phyloP scores from a whole-genome alignment of 495 filamentous ascomycete genomes.

The Penicillium maclennaniae region DNA sequence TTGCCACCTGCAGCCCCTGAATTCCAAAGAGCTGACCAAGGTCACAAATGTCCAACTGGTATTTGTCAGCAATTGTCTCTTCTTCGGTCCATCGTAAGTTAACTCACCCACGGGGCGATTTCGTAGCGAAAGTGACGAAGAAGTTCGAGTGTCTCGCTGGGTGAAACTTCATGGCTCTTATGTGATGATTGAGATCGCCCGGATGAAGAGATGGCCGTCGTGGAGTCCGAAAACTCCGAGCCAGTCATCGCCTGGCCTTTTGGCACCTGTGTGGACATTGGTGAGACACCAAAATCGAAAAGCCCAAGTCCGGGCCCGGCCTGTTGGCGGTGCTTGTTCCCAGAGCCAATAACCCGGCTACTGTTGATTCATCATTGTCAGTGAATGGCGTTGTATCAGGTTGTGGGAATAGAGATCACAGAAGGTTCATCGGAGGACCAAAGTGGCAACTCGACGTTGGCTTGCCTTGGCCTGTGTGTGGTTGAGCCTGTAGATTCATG shows the following conservation, averaged over 20 bases:
- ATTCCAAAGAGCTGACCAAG: conserved; percentile 32
- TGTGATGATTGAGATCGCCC: not conserved
- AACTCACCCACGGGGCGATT: conserved; percentile 34
- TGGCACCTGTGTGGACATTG: not conserved
- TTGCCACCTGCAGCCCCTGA: conserved; percentile 26
- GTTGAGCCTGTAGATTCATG: not conserved
- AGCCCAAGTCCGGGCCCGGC: not conserved
- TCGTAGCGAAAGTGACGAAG: conserved; percentile 35
- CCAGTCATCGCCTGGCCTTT: not conserved
- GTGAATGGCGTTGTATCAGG: conserved; percentile 10
- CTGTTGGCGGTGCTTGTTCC: conserved; percentile 17
- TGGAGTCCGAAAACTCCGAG: not conserved
- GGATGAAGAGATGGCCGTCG: not conserved
- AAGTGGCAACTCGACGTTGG: not conserved
- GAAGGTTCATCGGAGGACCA: not conserved
- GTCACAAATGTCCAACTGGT: conserved; percentile 33
- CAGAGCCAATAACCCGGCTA: conserved; percentile 32
- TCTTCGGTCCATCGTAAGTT: not conserved
- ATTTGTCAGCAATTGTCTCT: not conserved
- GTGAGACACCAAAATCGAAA: conserved; percentile 12
- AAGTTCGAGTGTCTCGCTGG: conserved; percentile 22
- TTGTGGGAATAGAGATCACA: not conserved
- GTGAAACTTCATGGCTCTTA: not conserved
- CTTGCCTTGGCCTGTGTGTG: not conserved
- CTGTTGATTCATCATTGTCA: conserved; percentile 32